Base-by-base conservation (phyloP, 805 yeast genomes). In the Wickerhamomyces queroliae region DNA sequence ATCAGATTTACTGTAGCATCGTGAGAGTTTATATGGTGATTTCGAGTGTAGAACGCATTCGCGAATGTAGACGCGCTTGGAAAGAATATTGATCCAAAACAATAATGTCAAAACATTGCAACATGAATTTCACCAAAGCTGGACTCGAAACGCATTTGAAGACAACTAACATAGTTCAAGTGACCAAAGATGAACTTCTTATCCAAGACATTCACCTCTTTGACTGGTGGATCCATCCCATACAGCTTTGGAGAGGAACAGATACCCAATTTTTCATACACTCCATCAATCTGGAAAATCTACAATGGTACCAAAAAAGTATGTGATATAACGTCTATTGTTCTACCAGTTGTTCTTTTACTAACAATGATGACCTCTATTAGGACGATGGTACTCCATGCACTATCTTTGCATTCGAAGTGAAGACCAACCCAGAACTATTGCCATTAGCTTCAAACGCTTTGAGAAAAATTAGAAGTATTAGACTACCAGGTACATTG, bases 401-500 rank as follows among this genome's bases (percentile, higher is more conserved):
- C 25, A 69, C 91, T 0, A 70, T 86, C 13, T 86, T 87, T 54
- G 82, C 75, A 50, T 82, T 78, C 50, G 78, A 76, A 42, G 55
- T 73, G 33, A 65, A 54, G 37, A 63, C 69, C 36, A 64, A 70
- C 8, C 50, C 50, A 17, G 60, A 58, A 30, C 60, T 44, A 37
- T 40, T 56, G 10, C 59, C 62, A 7, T 49, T 72, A 30, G 80
- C 77, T 7, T 56, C 53, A 36, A 77, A 74, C 52, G 64, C 70
- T 40, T 57, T 63, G 13, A 62, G 55, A 33, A 68, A 74, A 52
- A 63, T 76, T 45, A 76, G 79, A 53, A 66, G 76, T 17, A 64
- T 85, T 50, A 70, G 78, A 41, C 64, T 82, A 12, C 96, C 95
- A 0, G 89, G 90, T 0, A 70, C 85, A 10, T 61, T 86, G 36